These are phyloP conservation scores for Claviceps purpurea DNA, from an alignment of 2,329 filamentous ascomycete species.

Conservation along the genomic window DNA sequence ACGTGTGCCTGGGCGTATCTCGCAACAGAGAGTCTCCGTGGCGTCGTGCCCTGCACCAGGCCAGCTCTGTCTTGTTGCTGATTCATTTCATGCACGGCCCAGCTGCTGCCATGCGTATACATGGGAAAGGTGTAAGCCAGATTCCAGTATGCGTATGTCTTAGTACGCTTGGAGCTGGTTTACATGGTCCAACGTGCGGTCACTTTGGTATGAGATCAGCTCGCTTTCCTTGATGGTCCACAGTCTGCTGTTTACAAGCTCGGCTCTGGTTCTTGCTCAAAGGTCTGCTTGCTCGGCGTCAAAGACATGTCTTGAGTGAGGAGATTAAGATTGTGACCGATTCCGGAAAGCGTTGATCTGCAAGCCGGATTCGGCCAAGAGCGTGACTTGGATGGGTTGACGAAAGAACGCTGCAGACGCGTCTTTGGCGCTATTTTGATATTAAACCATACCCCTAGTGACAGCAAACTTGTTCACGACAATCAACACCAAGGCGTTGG, in stretches of 20 bases:
- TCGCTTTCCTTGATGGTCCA: conserved; percentile 36
- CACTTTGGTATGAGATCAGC: conserved; percentile 40
- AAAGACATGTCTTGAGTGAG: too few species aligned
- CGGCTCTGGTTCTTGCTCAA: conserved; percentile 38
- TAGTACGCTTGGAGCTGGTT: too few species aligned
- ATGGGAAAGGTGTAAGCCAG: conserved; percentile 18
- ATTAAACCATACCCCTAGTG: too few species aligned
- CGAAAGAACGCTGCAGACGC: too few species aligned
- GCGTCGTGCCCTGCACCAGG: conserved; percentile 34
- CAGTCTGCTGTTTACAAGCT: conserved; percentile 31
- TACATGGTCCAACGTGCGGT: conserved; percentile 32
- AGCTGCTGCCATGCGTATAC: conserved; percentile 30
- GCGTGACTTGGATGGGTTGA: too few species aligned
- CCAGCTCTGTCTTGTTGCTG: conserved; percentile 29
- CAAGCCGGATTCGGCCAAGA: too few species aligned
- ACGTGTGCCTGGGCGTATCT: conserved; percentile 30
- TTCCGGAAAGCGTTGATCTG: too few species aligned
- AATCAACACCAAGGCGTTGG: too few species aligned
- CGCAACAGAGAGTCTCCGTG: conserved; percentile 29
- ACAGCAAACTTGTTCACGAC: too few species aligned
- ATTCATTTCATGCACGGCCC: conserved; percentile 22
- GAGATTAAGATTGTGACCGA: too few species aligned
- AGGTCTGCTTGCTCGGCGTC: too few species aligned
- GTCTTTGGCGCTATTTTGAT: too few species aligned
- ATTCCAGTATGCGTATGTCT: conserved; percentile 11